Conservation (phyloP, 306 rosid species). For the Castanea mollissima region DNA sequence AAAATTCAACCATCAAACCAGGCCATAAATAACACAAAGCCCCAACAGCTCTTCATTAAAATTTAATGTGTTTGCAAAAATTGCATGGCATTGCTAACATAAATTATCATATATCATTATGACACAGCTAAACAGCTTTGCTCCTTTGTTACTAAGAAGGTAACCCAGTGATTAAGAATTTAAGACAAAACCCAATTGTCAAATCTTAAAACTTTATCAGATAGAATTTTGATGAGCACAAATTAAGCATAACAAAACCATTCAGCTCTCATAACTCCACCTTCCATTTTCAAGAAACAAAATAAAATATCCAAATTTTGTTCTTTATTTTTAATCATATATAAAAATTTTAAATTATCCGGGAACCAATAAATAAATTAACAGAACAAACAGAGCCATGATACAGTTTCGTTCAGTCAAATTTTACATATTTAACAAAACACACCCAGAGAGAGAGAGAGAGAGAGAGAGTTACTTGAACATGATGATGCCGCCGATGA, state of each 20-base stretch:
- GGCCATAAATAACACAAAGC: too few species aligned
- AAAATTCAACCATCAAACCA: neutral
- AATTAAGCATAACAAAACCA: neutral
- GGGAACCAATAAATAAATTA: neutral
- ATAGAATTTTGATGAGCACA: neutral
- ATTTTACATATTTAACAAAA: neutral
- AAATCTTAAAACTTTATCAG: neutral
- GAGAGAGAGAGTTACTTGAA: slow-evolving; percentile 52
- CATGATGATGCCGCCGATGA: slow-evolving; percentile 98
- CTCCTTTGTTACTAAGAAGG: neutral
- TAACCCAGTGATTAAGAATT: neutral
- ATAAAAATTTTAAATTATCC: neutral
- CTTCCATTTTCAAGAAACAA: neutral
- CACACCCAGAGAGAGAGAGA: neutral
- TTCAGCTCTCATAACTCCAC: neutral
- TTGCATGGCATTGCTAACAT: neutral
- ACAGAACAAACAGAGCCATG: too few species aligned
- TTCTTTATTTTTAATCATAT: neutral
- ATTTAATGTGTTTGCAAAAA: neutral
- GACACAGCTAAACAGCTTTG: neutral
- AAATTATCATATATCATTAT: neutral
- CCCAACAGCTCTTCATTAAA: too few species aligned
- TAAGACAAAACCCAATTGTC: neutral
- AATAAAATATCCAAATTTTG: too few species aligned
- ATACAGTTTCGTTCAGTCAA: neutral